These are phyloP conservation scores for Blakeslea trispora DNA, from an alignment of 371 early-diverging fungal species.

Conservation along the genomic window DNA sequence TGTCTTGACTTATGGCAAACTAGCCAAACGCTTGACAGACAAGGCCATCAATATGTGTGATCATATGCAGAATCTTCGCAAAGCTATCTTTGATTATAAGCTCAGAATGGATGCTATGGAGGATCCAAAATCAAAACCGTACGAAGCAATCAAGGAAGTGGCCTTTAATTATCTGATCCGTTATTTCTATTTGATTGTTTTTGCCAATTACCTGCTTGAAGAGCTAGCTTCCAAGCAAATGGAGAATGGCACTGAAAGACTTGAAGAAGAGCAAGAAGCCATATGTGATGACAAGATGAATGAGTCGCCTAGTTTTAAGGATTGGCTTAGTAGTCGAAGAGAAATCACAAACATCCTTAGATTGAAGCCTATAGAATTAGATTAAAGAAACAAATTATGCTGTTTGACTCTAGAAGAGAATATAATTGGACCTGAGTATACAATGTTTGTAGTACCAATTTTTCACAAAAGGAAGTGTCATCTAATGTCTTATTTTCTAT, in stretches of 20 bases:
- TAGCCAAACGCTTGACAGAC: slow-evolving; percentile 63
- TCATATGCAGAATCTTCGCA: slow-evolving; percentile 69
- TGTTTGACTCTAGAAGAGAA: too few relatives aligned
- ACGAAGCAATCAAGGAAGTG: slow-evolving; percentile 26
- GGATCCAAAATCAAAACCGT: slow-evolving; percentile 36
- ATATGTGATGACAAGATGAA: slow-evolving; percentile 19
- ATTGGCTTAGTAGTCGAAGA: slow-evolving; percentile 33
- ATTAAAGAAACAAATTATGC: slow-evolving; percentile 6
- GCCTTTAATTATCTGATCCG: slow-evolving; percentile 59
- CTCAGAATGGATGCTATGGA: slow-evolving; percentile 46
- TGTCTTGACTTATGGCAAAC: slow-evolving; percentile 56
- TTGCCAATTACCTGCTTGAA: slow-evolving; percentile 63
- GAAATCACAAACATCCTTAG: slow-evolving; percentile 31
- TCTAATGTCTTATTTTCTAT: too few relatives aligned
- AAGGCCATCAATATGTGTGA: slow-evolving; percentile 60
- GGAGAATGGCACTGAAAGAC: neutral
- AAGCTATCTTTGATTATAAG: slow-evolving; percentile 59
- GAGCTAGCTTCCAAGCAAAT: slow-evolving; percentile 11
- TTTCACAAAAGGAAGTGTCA: too few relatives aligned
- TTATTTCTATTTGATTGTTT: slow-evolving; percentile 63
- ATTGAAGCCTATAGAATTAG: slow-evolving; percentile 21
- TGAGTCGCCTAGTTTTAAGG: slow-evolving; percentile 21
- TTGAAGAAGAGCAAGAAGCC: slow-evolving; percentile 11
- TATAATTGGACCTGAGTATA: too few relatives aligned
- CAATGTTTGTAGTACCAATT: too few relatives aligned